These are phyloP conservation scores for Phylloporus rhodoxanthus DNA, from an alignment of 768 basidiomycete species.

Conservation along the genomic window DNA sequence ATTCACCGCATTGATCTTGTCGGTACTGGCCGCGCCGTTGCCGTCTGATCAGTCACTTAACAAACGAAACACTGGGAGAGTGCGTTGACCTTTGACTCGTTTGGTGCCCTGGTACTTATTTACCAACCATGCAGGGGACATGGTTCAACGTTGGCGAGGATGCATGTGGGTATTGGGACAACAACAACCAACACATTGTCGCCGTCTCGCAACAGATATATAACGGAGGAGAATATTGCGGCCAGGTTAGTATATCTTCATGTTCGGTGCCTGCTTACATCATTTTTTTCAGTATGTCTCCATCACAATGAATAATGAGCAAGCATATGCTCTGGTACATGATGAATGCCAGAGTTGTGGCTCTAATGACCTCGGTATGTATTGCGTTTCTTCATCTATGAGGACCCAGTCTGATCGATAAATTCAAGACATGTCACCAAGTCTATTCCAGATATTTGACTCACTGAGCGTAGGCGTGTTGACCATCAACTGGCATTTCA, in stretches of 20 bases:
- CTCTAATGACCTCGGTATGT: slow-evolving; percentile 50
- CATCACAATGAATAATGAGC: slow-evolving; percentile 50
- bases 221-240: slow-evolving; percentile 50
- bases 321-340: slow-evolving; percentile 42
- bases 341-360: slow-evolving; percentile 59
- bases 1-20: slow-evolving; percentile 36
- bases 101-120: slow-evolving; percentile 1
- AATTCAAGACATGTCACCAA: slow-evolving; percentile 60
- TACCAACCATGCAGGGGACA: slow-evolving; percentile 45
- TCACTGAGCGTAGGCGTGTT: slow-evolving; percentile 45
- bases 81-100: slow-evolving; percentile 28
- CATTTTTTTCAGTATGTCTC: slow-evolving; percentile 43
- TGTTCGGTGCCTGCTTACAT: slow-evolving; percentile 4
- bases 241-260: slow-evolving; percentile 41
- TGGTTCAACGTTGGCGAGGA: slow-evolving; percentile 58
- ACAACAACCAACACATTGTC: slow-evolving; percentile 48
- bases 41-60: slow-evolving; percentile 33
- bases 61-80: slow-evolving; percentile 53
- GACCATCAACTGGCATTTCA: slow-evolving; percentile 56
- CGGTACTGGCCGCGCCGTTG: slow-evolving; percentile 37
- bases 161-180: slow-evolving; percentile 56
- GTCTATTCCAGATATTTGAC: slow-evolving; percentile 48
- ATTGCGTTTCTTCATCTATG: not conserved
- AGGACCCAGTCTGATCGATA: slow-evolving; percentile 1
- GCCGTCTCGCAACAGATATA: slow-evolving; percentile 56